These are phyloP conservation scores for Penstemon eatonii DNA, from an alignment of 257 asterid genomes.

Conservation along the genomic window DNA sequence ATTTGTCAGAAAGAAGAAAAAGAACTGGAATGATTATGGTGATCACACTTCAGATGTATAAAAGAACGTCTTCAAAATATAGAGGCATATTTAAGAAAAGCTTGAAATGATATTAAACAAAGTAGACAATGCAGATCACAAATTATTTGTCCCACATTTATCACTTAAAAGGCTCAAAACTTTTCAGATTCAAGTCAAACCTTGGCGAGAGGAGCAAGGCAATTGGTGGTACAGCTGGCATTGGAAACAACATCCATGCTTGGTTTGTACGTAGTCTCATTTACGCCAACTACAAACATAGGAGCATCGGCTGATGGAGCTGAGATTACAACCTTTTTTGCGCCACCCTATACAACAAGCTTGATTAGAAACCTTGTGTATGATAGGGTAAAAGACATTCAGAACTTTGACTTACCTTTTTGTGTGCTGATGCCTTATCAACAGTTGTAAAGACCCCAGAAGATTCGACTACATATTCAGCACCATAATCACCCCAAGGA, in stretches of 20 bases:
- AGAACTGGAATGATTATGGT: background rate
- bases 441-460: constrained; percentile 60
- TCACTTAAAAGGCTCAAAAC: too few relatives aligned
- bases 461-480: constrained; percentile 64
- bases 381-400: background rate
- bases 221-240: constrained; percentile 41
- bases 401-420: constrained; percentile 36
- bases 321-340: constrained; percentile 37
- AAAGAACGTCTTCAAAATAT: background rate
- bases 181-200: constrained; percentile 4
- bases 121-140: too few relatives aligned
- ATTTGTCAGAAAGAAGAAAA: constrained; percentile 1
- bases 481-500: constrained; percentile 66
- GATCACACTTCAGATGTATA: constrained; percentile 1
- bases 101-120: too few relatives aligned
- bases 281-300: constrained; percentile 40
- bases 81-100: background rate
- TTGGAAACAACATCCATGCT: constrained; percentile 32
- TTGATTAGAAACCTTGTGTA: too few relatives aligned
- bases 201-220: constrained; percentile 45
- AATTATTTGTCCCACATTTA: too few relatives aligned
- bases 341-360: constrained; percentile 30
- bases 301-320: constrained; percentile 40
- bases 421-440: constrained; percentile 58
- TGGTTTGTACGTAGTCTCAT: constrained; percentile 32